These are phyloP conservation scores for Penicillium arizonense DNA, from an alignment of 495 filamentous ascomycete species.

Conservation along the genomic window DNA sequence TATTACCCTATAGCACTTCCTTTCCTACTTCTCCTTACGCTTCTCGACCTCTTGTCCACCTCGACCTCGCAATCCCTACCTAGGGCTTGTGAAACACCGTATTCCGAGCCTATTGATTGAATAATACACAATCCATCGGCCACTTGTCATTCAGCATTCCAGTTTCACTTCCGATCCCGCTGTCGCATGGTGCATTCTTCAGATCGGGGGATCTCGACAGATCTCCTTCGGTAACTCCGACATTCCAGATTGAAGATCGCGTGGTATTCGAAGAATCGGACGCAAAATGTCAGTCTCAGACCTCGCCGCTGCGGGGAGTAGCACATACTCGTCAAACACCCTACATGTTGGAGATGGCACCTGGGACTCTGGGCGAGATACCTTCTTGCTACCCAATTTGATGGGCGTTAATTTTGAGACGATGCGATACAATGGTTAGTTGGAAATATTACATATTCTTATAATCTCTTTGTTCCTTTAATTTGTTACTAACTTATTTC, in stretches of 20 bases:
- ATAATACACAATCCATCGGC: background rate
- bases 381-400: constrained; percentile 84
- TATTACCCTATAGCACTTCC: constrained; percentile 10
- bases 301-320: constrained; percentile 76
- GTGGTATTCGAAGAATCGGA: background rate
- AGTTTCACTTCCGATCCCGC: constrained; percentile 9
- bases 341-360: constrained; percentile 89
- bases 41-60: constrained; percentile 6
- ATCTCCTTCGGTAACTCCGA: constrained; percentile 42
- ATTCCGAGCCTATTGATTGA: constrained; percentile 1
- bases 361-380: constrained; percentile 81
- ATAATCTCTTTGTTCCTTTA: background rate
- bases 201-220: constrained; percentile 46
- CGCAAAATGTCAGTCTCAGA: constrained; percentile 42
- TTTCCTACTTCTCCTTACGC: constrained; percentile 7
- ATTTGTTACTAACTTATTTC: constrained; percentile 5
- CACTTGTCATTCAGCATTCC: constrained; percentile 15
- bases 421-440: constrained; percentile 91
- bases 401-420: constrained; percentile 87
- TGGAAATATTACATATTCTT: background rate
- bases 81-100: constrained; percentile 1
- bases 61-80: background rate
- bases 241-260: constrained; percentile 32
- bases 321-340: constrained; percentile 78
- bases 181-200: constrained; percentile 50